These are phyloP conservation scores for Vararia minispora DNA, from an alignment of 768 basidiomycete species.

Conservation along the genomic window DNA sequence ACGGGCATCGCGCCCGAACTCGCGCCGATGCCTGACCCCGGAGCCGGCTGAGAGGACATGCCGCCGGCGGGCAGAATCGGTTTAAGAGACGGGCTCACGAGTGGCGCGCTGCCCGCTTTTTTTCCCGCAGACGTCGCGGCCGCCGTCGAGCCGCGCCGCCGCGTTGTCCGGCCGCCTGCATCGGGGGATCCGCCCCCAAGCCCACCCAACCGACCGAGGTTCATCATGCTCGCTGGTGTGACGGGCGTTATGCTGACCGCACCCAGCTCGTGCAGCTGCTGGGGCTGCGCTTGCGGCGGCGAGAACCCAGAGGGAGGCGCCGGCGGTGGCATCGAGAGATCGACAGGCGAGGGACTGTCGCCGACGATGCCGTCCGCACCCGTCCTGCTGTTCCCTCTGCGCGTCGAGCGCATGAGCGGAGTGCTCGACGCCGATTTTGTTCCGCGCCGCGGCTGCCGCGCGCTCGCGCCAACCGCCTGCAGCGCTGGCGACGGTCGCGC, in stretches of 20 bases:
- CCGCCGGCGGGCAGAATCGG: conserved; percentile 53
- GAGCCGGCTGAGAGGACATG: conserved; percentile 21
- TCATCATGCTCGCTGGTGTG: conserved; percentile 91
- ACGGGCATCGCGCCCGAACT: conserved; percentile 15
- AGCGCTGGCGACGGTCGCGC: conserved; percentile 10
- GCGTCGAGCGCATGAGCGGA: conserved; percentile 22
- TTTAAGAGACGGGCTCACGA: conserved; percentile 49
- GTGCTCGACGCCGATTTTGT: conserved; percentile 14
- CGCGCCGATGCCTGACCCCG: no score
- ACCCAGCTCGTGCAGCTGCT: no score
- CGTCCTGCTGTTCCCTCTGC: conserved; percentile 30
- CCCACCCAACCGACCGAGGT: conserved; percentile 55
- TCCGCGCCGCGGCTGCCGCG: conserved; percentile 4
- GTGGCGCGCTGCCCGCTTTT: conserved; percentile 22
- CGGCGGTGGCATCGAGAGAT: conserved; percentile 82
- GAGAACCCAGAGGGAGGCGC: conserved; percentile 32
- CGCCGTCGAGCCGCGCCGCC: conserved; percentile 7
- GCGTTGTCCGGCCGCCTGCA: conserved; percentile 15
- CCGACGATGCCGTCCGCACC: conserved; percentile 19
- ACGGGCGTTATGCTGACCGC: conserved; percentile 66
- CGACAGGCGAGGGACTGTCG: conserved; percentile 80
- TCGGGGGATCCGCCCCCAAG: conserved; percentile 23
- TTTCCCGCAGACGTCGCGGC: conserved; percentile 10
- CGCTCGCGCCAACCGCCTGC: conserved; percentile 4
- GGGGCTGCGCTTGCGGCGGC: conserved; percentile 10